Base-by-base conservation (phyloP, 2,329 filamentous ascomycete genomes). In the Colletotrichum lini region DNA sequence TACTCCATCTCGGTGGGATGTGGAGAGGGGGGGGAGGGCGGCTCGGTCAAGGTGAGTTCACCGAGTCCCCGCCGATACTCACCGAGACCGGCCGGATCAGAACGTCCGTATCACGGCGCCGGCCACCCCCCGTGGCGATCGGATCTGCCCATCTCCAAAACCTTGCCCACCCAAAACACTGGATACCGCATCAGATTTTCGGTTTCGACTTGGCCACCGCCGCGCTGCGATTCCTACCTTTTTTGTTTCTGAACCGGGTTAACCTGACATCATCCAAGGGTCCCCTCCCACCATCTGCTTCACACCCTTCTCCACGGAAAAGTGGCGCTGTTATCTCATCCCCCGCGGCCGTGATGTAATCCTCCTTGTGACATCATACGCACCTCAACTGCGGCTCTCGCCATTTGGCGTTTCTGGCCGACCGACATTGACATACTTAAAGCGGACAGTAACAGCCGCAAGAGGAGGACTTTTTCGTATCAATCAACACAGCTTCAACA, bases 311-410 rank as follows among this genome's bases (percentile, higher is more conserved):
- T 62, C 40, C 45, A 53, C 47, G 35, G 40, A 68, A 64, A 68
- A 71, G 68, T 71, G 68, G 68, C 26, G 38, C 52, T 59, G 44
- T 71, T 63, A 59, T 71, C 58, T 71, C 68, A 71, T 63, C 30
- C 18, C 23, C 16, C 18, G 2, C 30, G 9, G 16, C 12, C 12
- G 58, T 71, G 65, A 71, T 68, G 68, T 71, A 67, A 71, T 67
- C 1, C 8, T 15, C 44, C 13, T 54, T 30, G 52, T 68, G 59
- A 40, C 65, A 54, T 62, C 58, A 63, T 42, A 6, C 21, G 3
- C 23, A 56, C 42, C 12, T 62, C 35, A 56, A 18, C 50, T 16
- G 4, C 18, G 42, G 30, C 30, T 35, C 59, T 62, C 61, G 35
- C n/a, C 23, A 18, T 59, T 35, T 35, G 30, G 0, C 9, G 38